These are phyloP conservation scores for Candida freyschussii DNA, from an alignment of 1,139 yeast genomes.

Conservation along the genomic window DNA sequence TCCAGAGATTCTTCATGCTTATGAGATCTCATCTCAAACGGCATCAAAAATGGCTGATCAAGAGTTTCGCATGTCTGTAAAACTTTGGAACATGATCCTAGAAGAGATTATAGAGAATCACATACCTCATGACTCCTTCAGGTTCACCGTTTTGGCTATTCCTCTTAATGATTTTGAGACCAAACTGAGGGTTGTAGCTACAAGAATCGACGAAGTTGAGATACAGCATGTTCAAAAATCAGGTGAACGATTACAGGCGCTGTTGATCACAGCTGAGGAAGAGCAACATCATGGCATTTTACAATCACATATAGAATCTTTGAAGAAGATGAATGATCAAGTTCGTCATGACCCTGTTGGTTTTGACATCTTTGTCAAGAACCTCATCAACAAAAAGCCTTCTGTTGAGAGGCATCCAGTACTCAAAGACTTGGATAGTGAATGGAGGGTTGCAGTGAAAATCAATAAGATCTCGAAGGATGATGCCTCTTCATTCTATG, in stretches of 20 bases:
- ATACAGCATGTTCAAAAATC: constrained; percentile 18
- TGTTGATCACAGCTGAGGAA: constrained; percentile 6
- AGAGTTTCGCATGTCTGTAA: constrained; percentile 65
- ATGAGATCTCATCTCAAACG: constrained; percentile 21
- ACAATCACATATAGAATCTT: constrained; percentile 10
- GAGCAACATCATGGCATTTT: constrained; percentile 10
- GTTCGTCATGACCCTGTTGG: constrained; percentile 19
- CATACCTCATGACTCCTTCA: constrained; percentile 14
- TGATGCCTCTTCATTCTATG: constrained; percentile 17
- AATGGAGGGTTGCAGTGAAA: constrained; percentile 25
- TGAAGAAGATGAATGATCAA: constrained; percentile 14
- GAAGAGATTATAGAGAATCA: constrained; percentile 33
- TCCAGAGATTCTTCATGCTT: constrained; percentile 3
- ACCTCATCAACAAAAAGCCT: constrained; percentile 17
- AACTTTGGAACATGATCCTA: constrained; percentile 51
- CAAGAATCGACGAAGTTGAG: constrained; percentile 22
- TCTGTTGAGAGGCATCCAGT: constrained; percentile 24
- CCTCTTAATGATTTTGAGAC: constrained; percentile 19
- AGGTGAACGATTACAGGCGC: constrained; percentile 9
- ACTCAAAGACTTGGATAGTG: constrained; percentile 22
- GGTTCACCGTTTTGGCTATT: constrained; percentile 17
- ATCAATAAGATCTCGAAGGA: constrained; percentile 14
- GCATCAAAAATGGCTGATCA: constrained; percentile 59
- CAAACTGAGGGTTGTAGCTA: constrained; percentile 27
- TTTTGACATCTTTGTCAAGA: constrained; percentile 21